Evolutionary conservation across 2,329 filamentous ascomycete genomes (phyloP), one percentile per base, ranked within the genome.

Genomic region (Mycogone perniciosa): DNA sequence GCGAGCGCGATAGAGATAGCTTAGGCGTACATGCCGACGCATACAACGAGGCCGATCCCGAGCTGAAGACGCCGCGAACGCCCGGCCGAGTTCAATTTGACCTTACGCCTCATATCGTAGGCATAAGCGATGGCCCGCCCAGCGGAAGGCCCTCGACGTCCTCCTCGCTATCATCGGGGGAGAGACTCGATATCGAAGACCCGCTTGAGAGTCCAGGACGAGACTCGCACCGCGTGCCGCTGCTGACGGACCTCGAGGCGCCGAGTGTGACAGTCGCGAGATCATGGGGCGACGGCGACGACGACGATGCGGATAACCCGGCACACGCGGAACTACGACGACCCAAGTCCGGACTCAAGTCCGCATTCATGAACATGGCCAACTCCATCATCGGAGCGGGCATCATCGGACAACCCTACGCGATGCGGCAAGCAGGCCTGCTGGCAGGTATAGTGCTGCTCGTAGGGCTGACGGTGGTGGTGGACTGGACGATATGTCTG

Each of bases 351-450:
- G 86, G 87, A 5, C 78, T 97, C 71, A 77, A 80, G 55, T 89
- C 86, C 65, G 92, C 93, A 3, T 97, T 99, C 60, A 96, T 97
- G 90, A 99, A 99, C 71, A 99, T 99, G 93, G 92, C 93, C 56
- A 99, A 99, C 73, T 95, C 88, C 61, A 99, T 99, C 67, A 96
- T 99, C 59, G 84, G 83, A 37, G 84, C 83, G 2, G 82, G 83
- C 47, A 86, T 86, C 67, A 85, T 86, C 62, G 82, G 88, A 4
- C 93, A 99, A 71, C 91, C 93, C 9, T 99, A 97, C 70, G 93
- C 93, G n/a, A 86, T 99, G 64, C 83, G 82, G 52, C 91, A 97
- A 72, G 93, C 93, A 6, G 93, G 93, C 6, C 79, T 99, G 60
- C 67, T 88, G 11, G 85, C 88, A 35, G 93, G 93, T 30, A 76